phyloP scores from a whole-genome alignment of 768 basidiomycete species.

The Porpolomopsis calyptriformis region DNA sequence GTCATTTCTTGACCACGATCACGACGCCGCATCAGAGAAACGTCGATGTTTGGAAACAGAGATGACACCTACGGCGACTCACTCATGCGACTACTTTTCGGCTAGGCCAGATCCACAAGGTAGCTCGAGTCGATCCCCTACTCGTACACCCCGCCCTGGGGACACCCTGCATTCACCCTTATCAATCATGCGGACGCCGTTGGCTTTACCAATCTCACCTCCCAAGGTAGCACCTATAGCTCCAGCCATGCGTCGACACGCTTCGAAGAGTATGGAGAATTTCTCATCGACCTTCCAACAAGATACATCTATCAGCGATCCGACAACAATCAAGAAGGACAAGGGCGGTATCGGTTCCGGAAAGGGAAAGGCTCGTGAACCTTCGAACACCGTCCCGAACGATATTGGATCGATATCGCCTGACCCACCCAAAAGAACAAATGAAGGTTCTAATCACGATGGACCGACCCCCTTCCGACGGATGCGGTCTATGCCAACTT shows the following conservation, averaged over 20 bases:
- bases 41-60: constrained; percentile 9
- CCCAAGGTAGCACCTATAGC: constrained; percentile 8
- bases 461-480: constrained; percentile 35
- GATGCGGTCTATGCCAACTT: constrained; percentile 64
- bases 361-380: constrained; percentile 8
- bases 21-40: neutral
- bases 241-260: constrained; percentile 45
- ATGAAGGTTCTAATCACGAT: constrained; percentile 27
- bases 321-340: constrained; percentile 3
- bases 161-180: neutral
- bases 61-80: constrained; percentile 1
- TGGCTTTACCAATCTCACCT: neutral
- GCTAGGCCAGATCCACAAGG: neutral
- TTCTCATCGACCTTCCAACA: constrained; percentile 27
- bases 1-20: constrained; percentile 18
- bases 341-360: neutral
- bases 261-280: constrained; percentile 58
- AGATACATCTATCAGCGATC: constrained; percentile 12
- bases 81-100: constrained; percentile 8
- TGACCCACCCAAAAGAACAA: constrained; percentile 19
- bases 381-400: neutral
- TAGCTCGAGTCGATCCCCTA: constrained; percentile 2
- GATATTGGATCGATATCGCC: constrained; percentile 7
- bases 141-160: neutral
- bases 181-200: neutral